Conservation (phyloP, 1,284 basidiomycete species). For the Macrocybe sp. region DNA sequence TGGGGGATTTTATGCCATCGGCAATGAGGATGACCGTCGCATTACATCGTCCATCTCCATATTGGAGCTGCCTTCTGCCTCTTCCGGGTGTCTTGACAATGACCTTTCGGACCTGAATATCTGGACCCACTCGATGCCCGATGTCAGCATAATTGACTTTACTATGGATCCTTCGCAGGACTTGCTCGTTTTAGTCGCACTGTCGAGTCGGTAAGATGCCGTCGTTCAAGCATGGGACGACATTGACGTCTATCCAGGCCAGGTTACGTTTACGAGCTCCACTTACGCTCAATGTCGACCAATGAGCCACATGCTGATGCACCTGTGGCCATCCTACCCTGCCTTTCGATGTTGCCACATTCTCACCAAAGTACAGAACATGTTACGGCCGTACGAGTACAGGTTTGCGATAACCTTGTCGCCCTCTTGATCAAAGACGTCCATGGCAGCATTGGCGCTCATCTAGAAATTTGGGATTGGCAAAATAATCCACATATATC, state of each 20-base stretch:
- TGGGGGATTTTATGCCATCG: slow-evolving; percentile 43
- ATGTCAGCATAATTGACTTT: slow-evolving; percentile 41
- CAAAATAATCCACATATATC: slow-evolving; percentile 28
- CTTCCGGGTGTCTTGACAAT: slow-evolving; percentile 13
- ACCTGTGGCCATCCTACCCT: slow-evolving; percentile 30
- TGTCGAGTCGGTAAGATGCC: slow-evolving; percentile 30
- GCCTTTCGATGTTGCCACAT: slow-evolving; percentile 24
- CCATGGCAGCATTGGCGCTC: slow-evolving; percentile 30
- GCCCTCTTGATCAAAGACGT: slow-evolving; percentile 43
- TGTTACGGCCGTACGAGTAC: slow-evolving; percentile 39
- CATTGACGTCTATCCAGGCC: slow-evolving; percentile 23
- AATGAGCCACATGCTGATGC: slow-evolving; percentile 44
- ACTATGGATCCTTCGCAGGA: slow-evolving; percentile 52
- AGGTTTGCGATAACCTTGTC: slow-evolving; percentile 39
- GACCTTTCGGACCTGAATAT: slow-evolving; percentile 20
- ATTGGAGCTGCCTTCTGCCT: slow-evolving; percentile 33
- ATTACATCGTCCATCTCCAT: slow-evolving; percentile 39
- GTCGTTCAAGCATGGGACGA: slow-evolving; percentile 2
- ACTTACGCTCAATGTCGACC: slow-evolving; percentile 42
- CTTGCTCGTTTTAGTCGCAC: slow-evolving; percentile 41
- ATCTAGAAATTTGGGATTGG: slow-evolving; percentile 46
- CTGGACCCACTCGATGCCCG: slow-evolving; percentile 37
- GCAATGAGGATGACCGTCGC: slow-evolving; percentile 34
- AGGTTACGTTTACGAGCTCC: slow-evolving; percentile 37
- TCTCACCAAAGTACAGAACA: slow-evolving; percentile 25